Evolutionary conservation across 116 monocot genomes (phyloP).

Genomic region (Papilionanthe hybrid): DNA sequence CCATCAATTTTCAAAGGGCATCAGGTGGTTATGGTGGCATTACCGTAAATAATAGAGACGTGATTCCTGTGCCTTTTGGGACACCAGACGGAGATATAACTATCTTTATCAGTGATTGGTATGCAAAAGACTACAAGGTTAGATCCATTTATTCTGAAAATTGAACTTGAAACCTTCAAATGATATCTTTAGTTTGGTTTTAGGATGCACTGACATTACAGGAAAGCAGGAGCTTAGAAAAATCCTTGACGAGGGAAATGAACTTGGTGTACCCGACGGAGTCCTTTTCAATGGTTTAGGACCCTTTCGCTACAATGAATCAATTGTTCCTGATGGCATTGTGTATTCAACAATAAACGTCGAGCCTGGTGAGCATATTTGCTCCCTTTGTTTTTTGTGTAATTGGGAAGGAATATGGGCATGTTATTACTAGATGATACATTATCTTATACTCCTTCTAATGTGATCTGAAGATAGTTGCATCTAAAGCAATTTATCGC

Average conservation of each 20-base stretch:
- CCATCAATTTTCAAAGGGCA: conserved; percentile 77
- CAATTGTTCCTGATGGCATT: conserved; percentile 64
- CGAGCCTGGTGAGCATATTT: conserved; percentile 53
- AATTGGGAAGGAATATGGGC: neutral
- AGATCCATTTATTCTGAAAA: conserved; percentile 13
- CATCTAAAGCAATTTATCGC: neutral
- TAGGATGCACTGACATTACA: conserved; percentile 16
- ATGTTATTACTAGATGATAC: neutral
- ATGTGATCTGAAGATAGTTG: neutral
- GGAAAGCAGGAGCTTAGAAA: conserved; percentile 68
- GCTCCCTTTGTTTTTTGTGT: neutral
- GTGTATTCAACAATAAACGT: conserved; percentile 78
- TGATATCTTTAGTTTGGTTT: neutral
- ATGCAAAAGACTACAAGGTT: conserved; percentile 63
- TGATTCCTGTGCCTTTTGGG: conserved; percentile 85
- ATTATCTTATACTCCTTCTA: neutral
- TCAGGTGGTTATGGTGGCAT: conserved; percentile 92
- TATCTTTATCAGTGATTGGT: conserved; percentile 85
- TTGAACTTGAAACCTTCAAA: neutral
- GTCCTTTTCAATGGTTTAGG: conserved; percentile 84
- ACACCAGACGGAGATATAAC: conserved; percentile 90
- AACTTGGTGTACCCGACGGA: conserved; percentile 73
- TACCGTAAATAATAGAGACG: conserved; percentile 77
- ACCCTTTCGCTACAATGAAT: conserved; percentile 71
- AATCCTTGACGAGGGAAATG: conserved; percentile 52